phyloP scores from a whole-genome alignment of 1,284 basidiomycete species.

The Salmacisia buchloeana region DNA sequence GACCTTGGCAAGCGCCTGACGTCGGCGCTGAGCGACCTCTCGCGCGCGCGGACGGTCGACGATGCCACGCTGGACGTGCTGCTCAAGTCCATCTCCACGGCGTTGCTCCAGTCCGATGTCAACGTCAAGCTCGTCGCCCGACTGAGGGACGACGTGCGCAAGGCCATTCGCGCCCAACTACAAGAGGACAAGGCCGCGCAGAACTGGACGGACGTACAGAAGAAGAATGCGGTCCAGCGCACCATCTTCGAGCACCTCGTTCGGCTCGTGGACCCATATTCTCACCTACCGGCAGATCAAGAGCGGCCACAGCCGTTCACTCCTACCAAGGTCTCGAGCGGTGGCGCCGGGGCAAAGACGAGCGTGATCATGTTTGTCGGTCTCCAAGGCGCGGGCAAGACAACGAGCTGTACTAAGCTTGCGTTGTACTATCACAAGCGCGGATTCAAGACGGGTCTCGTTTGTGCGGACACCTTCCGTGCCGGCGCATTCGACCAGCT shows the following conservation, averaged over 20 bases:
- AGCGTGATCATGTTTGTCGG: constrained; percentile 79
- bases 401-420: constrained; percentile 70
- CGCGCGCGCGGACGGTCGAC: constrained; percentile 67
- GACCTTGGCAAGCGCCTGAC: constrained; percentile 93
- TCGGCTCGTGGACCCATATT: constrained; percentile 76
- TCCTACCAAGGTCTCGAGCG: constrained; percentile 65
- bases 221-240: constrained; percentile 41
- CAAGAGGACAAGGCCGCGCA: constrained; percentile 35
- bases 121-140: constrained; percentile 92
- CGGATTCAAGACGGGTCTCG: constrained; percentile 95
- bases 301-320: constrained; percentile 65
- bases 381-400: constrained; percentile 87
- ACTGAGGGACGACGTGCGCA: constrained; percentile 71
- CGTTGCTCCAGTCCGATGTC: constrained; percentile 91
- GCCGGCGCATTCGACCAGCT: constrained; percentile 97
- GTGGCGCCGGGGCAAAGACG: constrained; percentile 60
- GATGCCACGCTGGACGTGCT: constrained; percentile 62
- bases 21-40: constrained; percentile 83
- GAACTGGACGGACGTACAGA: constrained; percentile 35
- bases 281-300: constrained; percentile 25
- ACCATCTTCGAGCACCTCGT: constrained; percentile 97
- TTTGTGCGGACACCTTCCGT: constrained; percentile 98
- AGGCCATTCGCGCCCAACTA: constrained; percentile 62
- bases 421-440: constrained; percentile 96
- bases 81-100: constrained; percentile 89